phyloP scores from a whole-genome alignment of 2,329 filamentous ascomycete genomes.

The Tolypocladium album region DNA sequence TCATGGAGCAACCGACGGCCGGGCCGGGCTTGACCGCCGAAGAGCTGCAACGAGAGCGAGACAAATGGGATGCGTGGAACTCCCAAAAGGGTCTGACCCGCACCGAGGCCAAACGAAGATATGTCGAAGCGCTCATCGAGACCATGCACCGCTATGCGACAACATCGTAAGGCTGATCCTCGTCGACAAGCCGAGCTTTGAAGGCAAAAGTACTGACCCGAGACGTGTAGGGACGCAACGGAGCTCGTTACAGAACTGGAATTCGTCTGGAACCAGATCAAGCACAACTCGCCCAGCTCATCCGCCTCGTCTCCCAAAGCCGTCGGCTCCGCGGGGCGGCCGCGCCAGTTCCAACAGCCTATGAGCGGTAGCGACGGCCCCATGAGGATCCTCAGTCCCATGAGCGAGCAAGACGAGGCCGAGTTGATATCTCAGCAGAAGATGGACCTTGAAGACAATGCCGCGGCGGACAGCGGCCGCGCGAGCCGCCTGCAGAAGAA shows the following conservation, averaged over 20 bases:
- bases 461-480: conserved; percentile 24
- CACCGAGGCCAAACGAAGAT: conserved; percentile 88
- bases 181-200: background rate
- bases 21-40: conserved; percentile 36
- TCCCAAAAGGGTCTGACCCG: conserved; percentile 70
- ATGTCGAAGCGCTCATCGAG: conserved; percentile 87
- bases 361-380: conserved; percentile 39
- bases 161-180: conserved; percentile 48
- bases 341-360: conserved; percentile 35
- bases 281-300: conserved; percentile 65
- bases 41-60: conserved; percentile 47
- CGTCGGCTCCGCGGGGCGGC: conserved; percentile 17
- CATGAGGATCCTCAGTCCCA: conserved; percentile 68
- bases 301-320: conserved; percentile 45
- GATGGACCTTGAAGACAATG: conserved; percentile 33
- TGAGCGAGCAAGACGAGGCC: conserved; percentile 72
- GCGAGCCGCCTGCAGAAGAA: conserved; percentile 63
- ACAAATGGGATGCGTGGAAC: conserved; percentile 93
- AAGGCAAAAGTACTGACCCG: background rate
- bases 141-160: conserved; percentile 96
- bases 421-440: conserved; percentile 41
- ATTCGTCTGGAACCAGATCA: conserved; percentile 98
- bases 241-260: conserved; percentile 92
- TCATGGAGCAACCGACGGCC: conserved; percentile 70
- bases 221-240: conserved; percentile 52